Base-by-base conservation (phyloP, 805 yeast species). In the Yarrowia sp. region DNA sequence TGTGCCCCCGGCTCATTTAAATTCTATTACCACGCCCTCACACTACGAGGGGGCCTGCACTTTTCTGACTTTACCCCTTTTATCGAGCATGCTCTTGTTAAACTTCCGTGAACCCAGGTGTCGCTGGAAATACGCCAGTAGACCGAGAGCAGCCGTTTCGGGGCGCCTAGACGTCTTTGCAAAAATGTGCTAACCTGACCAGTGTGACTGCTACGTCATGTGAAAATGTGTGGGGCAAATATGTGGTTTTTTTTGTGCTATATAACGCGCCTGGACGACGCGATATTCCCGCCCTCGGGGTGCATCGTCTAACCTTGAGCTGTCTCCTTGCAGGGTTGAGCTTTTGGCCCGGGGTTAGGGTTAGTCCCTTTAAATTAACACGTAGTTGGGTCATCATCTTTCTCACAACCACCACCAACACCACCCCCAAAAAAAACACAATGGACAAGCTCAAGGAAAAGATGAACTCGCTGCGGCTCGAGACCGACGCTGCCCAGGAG, bases 401-500 rank as follows among this genome's bases (percentile, higher is more conserved):
- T 41, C 61, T 55, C 38, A 55, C 61, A 38, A 55, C 61, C 61
- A 55, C 13, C 45, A 55, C 47, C 47, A 18, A 39, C 36, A 32
- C 41, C 41, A 33, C 28, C 31, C 35, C 39, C 8, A 14, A 39
- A 39, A 38, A 39, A 39, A 13, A 31, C 58, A 76, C 66, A 71
- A 81, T 81, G 84, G 84, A 81, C 67, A 81, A 80, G 73, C 77
- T 81, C 66, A 80, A 80, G 75, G 84, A 81, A 72, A 92, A 91
- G 85, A 82, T 92, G 81, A 87, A 81, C 83, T 86, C 86, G 79
- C 86, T 95, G 78, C 92, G 93, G 80, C 82, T 90, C 73, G 98
- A 95, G 76, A 93, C 97, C 71, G 99, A 95, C 81, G 82, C 88
- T 73, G 96, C 99, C 91, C 97, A 93, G 82, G 97, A 91, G 77